Evolutionary conservation across 2,329 filamentous ascomycete species (phyloP).

Genomic region (Cryoendolithus antarcticus): DNA sequence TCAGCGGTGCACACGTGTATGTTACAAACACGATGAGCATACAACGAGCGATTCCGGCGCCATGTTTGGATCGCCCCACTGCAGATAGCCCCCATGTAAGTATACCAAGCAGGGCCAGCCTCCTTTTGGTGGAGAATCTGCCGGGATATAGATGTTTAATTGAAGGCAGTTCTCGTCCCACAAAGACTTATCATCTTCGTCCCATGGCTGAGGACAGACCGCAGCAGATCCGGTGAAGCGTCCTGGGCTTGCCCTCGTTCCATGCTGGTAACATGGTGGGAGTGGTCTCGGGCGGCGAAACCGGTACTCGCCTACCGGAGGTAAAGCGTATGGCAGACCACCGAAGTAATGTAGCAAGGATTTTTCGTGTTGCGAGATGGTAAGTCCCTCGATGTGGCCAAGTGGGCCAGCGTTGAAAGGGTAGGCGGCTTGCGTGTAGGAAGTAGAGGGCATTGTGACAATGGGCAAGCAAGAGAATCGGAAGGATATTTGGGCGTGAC

Average conservation of each 20-base stretch:
- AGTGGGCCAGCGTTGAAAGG: slow-evolving; percentile 27
- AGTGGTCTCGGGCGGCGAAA: slow-evolving; percentile 39
- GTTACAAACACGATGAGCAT: no score
- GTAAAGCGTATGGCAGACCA: slow-evolving; percentile 43
- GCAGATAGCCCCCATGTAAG: slow-evolving; percentile 46
- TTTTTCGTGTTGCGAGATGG: slow-evolving; percentile 22
- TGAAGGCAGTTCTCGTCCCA: slow-evolving; percentile 45
- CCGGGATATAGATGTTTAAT: slow-evolving; percentile 43
- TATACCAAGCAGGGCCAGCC: slow-evolving; percentile 48
- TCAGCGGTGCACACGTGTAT: no score
- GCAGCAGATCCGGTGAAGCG: slow-evolving; percentile 29
- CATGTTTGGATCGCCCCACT: slow-evolving; percentile 40
- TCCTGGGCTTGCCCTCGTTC: slow-evolving; percentile 35
- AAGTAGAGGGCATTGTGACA: neutral
- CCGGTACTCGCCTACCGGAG: slow-evolving; percentile 34
- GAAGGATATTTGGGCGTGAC: no score
- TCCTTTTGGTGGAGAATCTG: slow-evolving; percentile 27
- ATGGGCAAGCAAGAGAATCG: no score
- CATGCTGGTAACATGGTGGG: slow-evolving; percentile 38
- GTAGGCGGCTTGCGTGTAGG: slow-evolving; percentile 16
- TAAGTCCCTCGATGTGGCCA: slow-evolving; percentile 38
- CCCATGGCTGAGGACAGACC: slow-evolving; percentile 36
- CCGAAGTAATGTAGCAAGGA: slow-evolving; percentile 40
- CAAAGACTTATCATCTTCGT: no score
- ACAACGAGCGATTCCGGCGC: slow-evolving; percentile 24